Evolutionary conservation across 2,329 filamentous ascomycete species (phyloP).

Genomic region (Dactylonectria macrodidyma): DNA sequence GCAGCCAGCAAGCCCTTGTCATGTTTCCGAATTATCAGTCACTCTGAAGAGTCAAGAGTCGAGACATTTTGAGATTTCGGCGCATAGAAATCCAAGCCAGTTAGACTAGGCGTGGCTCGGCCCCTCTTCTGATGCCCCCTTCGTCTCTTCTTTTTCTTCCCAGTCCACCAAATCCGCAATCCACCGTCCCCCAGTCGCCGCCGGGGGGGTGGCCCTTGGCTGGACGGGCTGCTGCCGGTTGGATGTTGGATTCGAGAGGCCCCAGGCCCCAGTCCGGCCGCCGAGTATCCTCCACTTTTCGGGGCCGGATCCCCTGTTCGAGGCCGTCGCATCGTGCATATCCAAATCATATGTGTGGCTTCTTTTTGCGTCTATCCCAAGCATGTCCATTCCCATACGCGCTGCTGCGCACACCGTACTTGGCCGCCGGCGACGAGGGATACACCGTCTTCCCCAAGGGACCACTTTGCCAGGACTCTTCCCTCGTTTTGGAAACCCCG

Average conservation of each 20-base stretch:
- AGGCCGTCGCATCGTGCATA: slow-evolving; percentile 23
- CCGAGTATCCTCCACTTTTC: slow-evolving; percentile 20
- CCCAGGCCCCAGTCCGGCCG: slow-evolving; percentile 17
- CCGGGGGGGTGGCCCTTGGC: slow-evolving; percentile 10
- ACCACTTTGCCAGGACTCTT: background rate
- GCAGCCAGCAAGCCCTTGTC: slow-evolving; percentile 19
- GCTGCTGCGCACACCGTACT: slow-evolving; percentile 1
- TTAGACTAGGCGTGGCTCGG: slow-evolving; percentile 15
- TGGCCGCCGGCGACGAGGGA: background rate
- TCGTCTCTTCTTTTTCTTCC: slow-evolving; percentile 1
- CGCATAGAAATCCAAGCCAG: slow-evolving; percentile 12
- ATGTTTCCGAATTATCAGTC: slow-evolving; percentile 26
- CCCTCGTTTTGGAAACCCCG: background rate
- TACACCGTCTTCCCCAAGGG: background rate
- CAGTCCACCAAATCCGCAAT: background rate
- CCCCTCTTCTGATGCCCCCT: background rate
- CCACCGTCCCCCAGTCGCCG: background rate
- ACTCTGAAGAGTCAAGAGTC: too few relatives aligned
- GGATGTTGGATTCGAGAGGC: slow-evolving; percentile 1
- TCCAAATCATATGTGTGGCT: slow-evolving; percentile 17
- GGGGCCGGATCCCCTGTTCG: slow-evolving; percentile 24
- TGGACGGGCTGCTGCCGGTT: slow-evolving; percentile 27
- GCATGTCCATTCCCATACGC: slow-evolving; percentile 9
- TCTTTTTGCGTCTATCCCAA: background rate
- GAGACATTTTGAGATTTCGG: slow-evolving; percentile 17